A percentile compares a stretch with the other conserved stretches of the same genome.
These are phyloP conservation scores for Spergularia marina DNA, from an alignment of 148 eudicot genomes.

Conservation along the genomic window DNA sequence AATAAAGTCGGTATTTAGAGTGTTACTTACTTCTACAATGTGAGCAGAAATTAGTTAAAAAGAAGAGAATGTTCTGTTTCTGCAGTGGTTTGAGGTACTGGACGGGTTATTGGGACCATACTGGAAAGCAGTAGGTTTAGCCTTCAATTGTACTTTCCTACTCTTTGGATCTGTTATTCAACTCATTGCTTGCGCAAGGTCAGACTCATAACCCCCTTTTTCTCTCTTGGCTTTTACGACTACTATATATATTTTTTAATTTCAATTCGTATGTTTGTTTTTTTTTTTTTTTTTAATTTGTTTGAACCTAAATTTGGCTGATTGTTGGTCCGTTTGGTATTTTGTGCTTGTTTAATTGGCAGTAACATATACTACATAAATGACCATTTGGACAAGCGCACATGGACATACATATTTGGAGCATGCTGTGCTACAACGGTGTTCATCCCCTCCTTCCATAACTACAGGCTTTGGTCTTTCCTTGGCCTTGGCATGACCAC, in stretches of 20 bases:
- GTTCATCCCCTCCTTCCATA: slow-evolving; percentile 70
- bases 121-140: slow-evolving; percentile 83
- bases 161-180: slow-evolving; percentile 91
- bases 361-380: slow-evolving; percentile 91
- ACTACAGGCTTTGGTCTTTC: slow-evolving; percentile 95
- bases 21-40: neutral
- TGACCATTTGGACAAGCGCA: slow-evolving; percentile 89
- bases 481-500: slow-evolving; percentile 96
- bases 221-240: neutral
- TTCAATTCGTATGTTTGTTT: neutral
- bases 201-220: neutral
- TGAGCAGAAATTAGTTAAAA: neutral
- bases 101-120: slow-evolving; percentile 90
- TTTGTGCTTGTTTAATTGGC: neutral
- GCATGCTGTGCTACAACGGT: slow-evolving; percentile 96
- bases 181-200: slow-evolving; percentile 92
- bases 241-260: neutral
- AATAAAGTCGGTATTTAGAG: too few species aligned
- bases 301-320: slow-evolving; percentile 24
- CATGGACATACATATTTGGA: slow-evolving; percentile 98
- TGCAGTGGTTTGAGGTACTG: slow-evolving; percentile 91
- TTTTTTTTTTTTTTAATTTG: neutral
- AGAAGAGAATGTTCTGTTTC: neutral
- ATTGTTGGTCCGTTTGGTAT: neutral
- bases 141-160: slow-evolving; percentile 77